Evolutionary conservation across 2,329 filamentous ascomycete species (phyloP), one percentile per base, ranked within the genome.

Genomic region (Penicillium psychrosexuale): DNA sequence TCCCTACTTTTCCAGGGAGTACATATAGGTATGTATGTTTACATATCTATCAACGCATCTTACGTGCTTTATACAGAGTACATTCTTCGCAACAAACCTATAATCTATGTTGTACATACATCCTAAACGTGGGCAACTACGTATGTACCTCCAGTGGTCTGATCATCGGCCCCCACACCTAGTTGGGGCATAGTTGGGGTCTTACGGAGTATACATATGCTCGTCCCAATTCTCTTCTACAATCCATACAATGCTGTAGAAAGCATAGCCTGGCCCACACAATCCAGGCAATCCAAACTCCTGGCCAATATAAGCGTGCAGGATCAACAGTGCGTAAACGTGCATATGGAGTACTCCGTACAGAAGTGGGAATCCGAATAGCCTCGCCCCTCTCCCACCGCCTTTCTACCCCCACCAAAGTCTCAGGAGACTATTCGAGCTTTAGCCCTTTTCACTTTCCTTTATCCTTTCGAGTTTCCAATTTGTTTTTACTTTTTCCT

Each of bases 381-480:
- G 58, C 63, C 59, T 65, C 62, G 55, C 62, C 60, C 61, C 64
- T 61, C 63, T 57, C 57, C 64, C 65, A 68, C 66, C 65, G 66
- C 66, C 66, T 68, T 68, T 68, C 64, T 57, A 61, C 53, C 65
- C 64, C 65, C 66, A 66, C 66, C 58, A 63, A 63, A 45, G 47
- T 52, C 47, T 64, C 62, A 65, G 60, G 60, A 59, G 62, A 57
- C 57, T n/a, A 12, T 54, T 54, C 33, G 47, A 42, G 44, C 56
- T 44, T 40, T 40, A 51, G 37, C 37, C 30, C 51, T 51, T 43
- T 44, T 47, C 28, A 27, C 36, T 43, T 40, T 47, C 40, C 34
- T 47, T 47, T 38, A 50, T 43, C 47, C 36, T 50, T 43, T 53
- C 37, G 11, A 40, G 15, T 33, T 33, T 51, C 11, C 5, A 38